phyloP scores from a whole-genome alignment of 2,329 filamentous ascomycete genomes.

The Zasmidium angulare region DNA sequence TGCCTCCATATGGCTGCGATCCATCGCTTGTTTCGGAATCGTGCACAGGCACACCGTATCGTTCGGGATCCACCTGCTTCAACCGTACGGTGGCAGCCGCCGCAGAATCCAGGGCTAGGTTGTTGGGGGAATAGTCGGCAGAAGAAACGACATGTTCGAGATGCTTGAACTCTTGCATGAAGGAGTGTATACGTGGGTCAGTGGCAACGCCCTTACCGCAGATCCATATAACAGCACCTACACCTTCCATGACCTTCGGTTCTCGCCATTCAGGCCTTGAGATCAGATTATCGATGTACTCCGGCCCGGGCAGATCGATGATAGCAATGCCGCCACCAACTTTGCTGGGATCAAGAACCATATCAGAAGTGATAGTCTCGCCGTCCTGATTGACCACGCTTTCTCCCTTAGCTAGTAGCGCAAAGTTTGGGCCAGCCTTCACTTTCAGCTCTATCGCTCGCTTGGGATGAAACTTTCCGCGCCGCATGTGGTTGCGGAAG shows the following conservation, averaged over 20 bases:
- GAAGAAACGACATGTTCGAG: conserved; percentile 78
- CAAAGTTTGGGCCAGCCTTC: conserved; percentile 58
- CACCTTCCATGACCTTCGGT: conserved; percentile 62
- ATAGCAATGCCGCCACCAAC: conserved; percentile 74
- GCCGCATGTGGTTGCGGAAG: conserved; percentile 69
- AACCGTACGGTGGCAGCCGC: conserved; percentile 68
- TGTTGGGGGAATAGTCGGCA: conserved; percentile 71
- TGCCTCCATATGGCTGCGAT: conserved; percentile 15
- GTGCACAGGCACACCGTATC: conserved; percentile 69
- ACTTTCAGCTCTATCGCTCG: conserved; percentile 68
- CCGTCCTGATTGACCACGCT: conserved; percentile 65
- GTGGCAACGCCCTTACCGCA: conserved; percentile 67
- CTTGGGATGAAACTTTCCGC: conserved; percentile 75
- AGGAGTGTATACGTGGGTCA: conserved; percentile 64
- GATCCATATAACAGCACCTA: conserved; percentile 77
- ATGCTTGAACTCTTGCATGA: conserved; percentile 63
- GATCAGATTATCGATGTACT: conserved; percentile 70
- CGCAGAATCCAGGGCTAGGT: conserved; percentile 67
- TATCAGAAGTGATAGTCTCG: conserved; percentile 73
- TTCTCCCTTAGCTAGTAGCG: conserved; percentile 61
- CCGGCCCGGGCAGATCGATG: conserved; percentile 70
- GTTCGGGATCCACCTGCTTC: conserved; percentile 68
- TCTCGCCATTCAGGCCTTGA: conserved; percentile 70
- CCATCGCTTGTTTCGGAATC: conserved; percentile 52
- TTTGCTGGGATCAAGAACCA: conserved; percentile 71